phyloP scores from a whole-genome alignment of 2,329 filamentous ascomycete genomes.

The Magnaporthales sp. region DNA sequence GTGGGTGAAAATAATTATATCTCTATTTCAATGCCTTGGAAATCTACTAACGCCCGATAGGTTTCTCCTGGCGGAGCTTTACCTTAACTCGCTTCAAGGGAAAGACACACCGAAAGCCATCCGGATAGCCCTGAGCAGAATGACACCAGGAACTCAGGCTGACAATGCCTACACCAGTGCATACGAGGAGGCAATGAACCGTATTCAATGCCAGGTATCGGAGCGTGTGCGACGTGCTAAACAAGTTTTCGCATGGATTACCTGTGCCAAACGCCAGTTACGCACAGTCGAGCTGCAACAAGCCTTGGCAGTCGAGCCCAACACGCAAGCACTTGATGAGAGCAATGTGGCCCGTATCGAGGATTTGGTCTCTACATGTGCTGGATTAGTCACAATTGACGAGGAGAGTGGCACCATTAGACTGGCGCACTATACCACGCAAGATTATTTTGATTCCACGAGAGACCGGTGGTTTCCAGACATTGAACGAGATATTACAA shows the following conservation, averaged over 20 bases:
- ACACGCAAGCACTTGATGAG: neutral
- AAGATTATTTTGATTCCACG: neutral
- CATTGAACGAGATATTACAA: neutral
- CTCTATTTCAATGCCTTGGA: too few species aligned
- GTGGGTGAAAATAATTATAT: too few species aligned
- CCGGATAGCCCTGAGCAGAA: neutral
- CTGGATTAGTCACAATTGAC: neutral
- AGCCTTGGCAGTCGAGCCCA: neutral
- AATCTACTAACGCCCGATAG: too few species aligned
- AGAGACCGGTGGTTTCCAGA: neutral
- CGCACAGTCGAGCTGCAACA: neutral
- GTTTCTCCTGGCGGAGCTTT: neutral
- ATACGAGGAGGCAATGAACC: neutral
- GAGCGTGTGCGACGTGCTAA: neutral
- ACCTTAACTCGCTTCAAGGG: neutral
- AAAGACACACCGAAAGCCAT: neutral
- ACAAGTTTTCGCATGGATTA: neutral
- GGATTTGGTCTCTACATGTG: neutral
- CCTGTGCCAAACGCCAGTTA: neutral
- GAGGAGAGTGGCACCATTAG: neutral
- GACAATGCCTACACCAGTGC: neutral
- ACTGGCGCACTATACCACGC: neutral
- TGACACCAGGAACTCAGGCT: neutral
- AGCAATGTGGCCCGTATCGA: neutral
- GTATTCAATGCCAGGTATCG: neutral